These are phyloP conservation scores for Zygotorulaspora chibaensis DNA, from an alignment of 805 yeast species.

Conservation along the genomic window DNA sequence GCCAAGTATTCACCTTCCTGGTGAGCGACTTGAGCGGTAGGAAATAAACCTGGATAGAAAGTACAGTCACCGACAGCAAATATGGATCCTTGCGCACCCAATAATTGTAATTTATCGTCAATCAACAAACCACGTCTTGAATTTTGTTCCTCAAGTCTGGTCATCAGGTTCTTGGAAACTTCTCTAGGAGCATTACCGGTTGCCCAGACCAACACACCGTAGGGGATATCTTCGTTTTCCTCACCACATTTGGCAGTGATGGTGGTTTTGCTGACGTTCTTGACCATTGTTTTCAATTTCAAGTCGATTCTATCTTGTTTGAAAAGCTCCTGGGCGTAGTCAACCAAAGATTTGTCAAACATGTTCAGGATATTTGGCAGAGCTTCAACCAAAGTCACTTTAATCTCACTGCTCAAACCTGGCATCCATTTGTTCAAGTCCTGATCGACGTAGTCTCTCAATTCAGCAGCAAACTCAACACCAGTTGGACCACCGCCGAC, in stretches of 20 bases:
- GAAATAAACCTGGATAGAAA: constrained; percentile 78
- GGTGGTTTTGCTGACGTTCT: constrained; percentile 66
- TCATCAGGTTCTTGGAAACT: constrained; percentile 60
- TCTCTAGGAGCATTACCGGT: constrained; percentile 92
- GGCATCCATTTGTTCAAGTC: constrained; percentile 90
- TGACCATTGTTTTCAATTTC: constrained; percentile 82
- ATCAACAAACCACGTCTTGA: constrained; percentile 89
- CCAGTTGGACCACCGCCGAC: constrained; percentile 99
- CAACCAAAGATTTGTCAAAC: constrained; percentile 64
- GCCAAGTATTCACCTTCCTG: constrained; percentile 88
- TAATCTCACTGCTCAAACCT: constrained; percentile 72
- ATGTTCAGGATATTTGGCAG: constrained; percentile 79
- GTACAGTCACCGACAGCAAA: constrained; percentile 96
- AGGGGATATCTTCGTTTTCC: constrained; percentile 75
- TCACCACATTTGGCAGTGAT: constrained; percentile 68
- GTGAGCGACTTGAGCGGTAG: constrained; percentile 96
- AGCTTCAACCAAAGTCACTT: constrained; percentile 85
- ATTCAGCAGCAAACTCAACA: constrained; percentile 94
- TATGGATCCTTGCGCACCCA: constrained; percentile 71
- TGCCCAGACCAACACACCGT: constrained; percentile 95
- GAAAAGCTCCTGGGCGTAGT: constrained; percentile 78
- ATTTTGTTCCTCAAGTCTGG: constrained; percentile 65
- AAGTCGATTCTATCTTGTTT: constrained; percentile 64
- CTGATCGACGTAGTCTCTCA: constrained; percentile 90
- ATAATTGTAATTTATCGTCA: constrained; percentile 74